Base-by-base conservation (phyloP, 768 basidiomycete species). In the Amanita rubescens region DNA sequence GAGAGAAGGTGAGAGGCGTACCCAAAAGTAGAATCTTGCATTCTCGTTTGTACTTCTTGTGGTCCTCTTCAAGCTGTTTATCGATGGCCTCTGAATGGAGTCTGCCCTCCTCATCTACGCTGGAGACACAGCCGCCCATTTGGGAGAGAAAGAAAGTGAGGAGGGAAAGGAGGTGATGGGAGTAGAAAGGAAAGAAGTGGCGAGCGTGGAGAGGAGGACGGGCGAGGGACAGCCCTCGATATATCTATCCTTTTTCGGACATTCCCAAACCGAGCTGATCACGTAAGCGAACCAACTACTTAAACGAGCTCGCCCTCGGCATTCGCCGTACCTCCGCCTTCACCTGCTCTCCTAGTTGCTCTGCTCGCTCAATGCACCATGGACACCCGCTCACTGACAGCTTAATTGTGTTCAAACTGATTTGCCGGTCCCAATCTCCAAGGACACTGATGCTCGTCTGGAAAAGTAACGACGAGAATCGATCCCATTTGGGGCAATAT, bases 21-120 rank as follows among this genome's bases (percentile, higher is more conserved):
- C 92, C 94, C n/a, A 96, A 75, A 12, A 96, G 72, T 19, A 96
- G 69, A 60, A 96, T 94, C 78, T 94, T 94, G 74, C 90, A 94
- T 65, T 94, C 93, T 62, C 84, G 82, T 65, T 85, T 85, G 58
- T 86, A 87, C 67, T 78, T 83, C 66, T 80, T 83, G 14, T 77
- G 78, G 66, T 94, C 94, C 70, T 94, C 91, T 64, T 94, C 90
- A 50, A 94, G 80, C 68, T 82, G 78, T 58, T 78, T 80, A 76
- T 94, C 91, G 60, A 94, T 94, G 62, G 74, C 72, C 66, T 86
- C 84, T 15, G 84, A 87, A 64, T 74, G 75, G 45, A 78, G 76
- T 65, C 78, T 81, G 58, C 77, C 82, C 27, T 74, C 76, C 47
- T 74, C 75, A 69, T 84, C 82, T 30, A 69, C 65, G 53, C 74